Base-by-base conservation (phyloP, 805 yeast genomes). In the Spathaspora sp. region DNA sequence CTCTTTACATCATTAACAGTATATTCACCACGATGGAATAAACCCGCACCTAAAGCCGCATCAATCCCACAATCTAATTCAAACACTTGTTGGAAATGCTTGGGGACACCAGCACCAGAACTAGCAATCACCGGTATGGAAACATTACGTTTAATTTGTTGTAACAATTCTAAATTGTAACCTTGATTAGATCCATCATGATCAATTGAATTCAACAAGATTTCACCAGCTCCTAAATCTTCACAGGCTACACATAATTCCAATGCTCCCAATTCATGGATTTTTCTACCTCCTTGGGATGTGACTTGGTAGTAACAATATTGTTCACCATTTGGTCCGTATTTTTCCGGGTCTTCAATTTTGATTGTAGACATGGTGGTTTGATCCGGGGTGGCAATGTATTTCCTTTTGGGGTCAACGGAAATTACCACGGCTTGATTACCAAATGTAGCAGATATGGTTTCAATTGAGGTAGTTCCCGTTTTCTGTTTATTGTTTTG, bases 31-130 rank as follows among this genome's bases (percentile, higher is more conserved):
- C 99, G 79, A 74, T 94, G 99, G 77, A 94, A 94, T 86, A 94
- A 87, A 44, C 99, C 99, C 3, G 99, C 99, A 39, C 99, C 99
- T 42, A 94, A 77, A 16, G 99, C 98, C 43, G 99, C 99, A 71
- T 94, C 99, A 1, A 94, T 86, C 5, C 80, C 76, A 14, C 97
- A 91, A 44, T 85, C 76, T 63, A 70, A 54, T 45, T 75, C 77
- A 63, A 94, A 94, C 2, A 89, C 99, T 57, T 94, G 90, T 56
- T 82, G 83, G 66, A 94, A 94, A 70, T 94, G 98, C 47, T 76
- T 79, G 1, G 99, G 99, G 19, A 74, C 81, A 48, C 99, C 99
- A 5, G 99, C 99, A 50, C 99, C 99, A 55, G 96, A 86, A 6
- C 97, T 91, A 0, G 99, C 98, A 67, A 94, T 94, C 2, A 94